phyloP scores from a whole-genome alignment of 177 flowering plant species.

The Vitis hybrid region DNA sequence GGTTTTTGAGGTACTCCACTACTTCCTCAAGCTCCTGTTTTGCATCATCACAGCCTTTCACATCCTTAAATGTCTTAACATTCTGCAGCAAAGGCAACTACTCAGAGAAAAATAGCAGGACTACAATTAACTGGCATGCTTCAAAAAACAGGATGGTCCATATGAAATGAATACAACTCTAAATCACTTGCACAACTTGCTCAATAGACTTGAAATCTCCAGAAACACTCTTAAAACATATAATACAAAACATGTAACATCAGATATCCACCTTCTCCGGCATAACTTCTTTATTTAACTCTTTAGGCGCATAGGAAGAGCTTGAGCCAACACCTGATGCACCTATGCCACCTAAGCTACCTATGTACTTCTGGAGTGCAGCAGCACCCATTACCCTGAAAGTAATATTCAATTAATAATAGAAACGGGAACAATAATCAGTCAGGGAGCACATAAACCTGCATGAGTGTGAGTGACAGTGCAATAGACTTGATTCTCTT shows the following conservation, averaged over 20 bases:
- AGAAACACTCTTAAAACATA: neutral
- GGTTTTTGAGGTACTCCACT: conserved; percentile 93
- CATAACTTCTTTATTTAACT: conserved; percentile 80
- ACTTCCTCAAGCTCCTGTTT: conserved; percentile 99
- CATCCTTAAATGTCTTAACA: conserved; percentile 98
- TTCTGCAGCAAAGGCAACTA: conserved; percentile 50
- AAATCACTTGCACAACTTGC: too few relatives aligned
- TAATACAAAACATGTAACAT: neutral
- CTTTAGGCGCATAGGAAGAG: conserved; percentile 90
- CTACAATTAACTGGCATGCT: too few relatives aligned
- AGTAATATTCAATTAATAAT: neutral
- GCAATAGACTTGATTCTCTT: neutral
- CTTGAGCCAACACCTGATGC: conserved; percentile 96
- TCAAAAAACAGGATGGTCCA: too few relatives aligned
- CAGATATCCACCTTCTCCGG: conserved; percentile 82
- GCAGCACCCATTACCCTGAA: conserved; percentile 89
- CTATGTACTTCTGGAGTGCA: conserved; percentile 92
- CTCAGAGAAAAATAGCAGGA: too few relatives aligned
- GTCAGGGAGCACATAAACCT: neutral
- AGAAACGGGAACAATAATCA: neutral
- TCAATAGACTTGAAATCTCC: neutral
- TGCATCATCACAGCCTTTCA: conserved; percentile 99
- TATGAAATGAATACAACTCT: too few relatives aligned
- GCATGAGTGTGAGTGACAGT: neutral
- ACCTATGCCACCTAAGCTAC: conserved; percentile 92